Evolutionary conservation across 2,329 filamentous ascomycete species (phyloP), one percentile per base, ranked within the genome.

Genomic region (Clonostachys rhizophaga): DNA sequence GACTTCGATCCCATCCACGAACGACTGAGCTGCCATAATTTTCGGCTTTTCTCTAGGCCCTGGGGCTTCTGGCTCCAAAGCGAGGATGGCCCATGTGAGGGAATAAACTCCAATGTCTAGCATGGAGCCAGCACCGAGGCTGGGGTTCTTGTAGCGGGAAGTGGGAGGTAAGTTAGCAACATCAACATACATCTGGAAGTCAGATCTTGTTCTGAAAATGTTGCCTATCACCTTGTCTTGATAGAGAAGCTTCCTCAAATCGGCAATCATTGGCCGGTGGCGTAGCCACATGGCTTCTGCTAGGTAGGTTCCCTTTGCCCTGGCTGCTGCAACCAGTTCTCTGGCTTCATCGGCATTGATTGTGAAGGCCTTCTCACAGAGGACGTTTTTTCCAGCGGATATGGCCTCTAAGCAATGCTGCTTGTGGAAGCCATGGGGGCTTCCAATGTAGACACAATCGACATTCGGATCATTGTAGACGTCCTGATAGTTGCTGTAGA

Each of bases 381-480:
- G 36, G 11, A 39, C 36, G 8, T 39, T 39, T 17, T 14, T 39
- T 6, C 36, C 36, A 17, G 36, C 11, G 0, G 54, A 54, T 18
- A 74, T 73, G 0, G 70, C 71, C 36, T 69, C 65, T 3, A 74
- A 62, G 30, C 66, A 70, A 47, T 70, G 67, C 34, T 65, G 59
- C 49, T 65, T 67, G 55, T 75, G 71, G 46, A 72, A 69, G 33
- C 59, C 62, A 49, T 73, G 69, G 0, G 71, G 71, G 9, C 65
- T 72, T 30, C 69, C 71, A 35, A 75, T 68, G 54, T 75, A 74
- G 40, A 74, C 58, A 20, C 69, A 64, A 48, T 75, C 70, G 30
- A 74, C 69, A 11, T 63, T 48, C 0, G 65, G 58, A 48, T 73
- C 68, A 18, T 55, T 52, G 50, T 71, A 72, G 12, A 71, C 58